phyloP scores from a whole-genome alignment of 495 filamentous ascomycete genomes.

The Xylaria telfairii region DNA sequence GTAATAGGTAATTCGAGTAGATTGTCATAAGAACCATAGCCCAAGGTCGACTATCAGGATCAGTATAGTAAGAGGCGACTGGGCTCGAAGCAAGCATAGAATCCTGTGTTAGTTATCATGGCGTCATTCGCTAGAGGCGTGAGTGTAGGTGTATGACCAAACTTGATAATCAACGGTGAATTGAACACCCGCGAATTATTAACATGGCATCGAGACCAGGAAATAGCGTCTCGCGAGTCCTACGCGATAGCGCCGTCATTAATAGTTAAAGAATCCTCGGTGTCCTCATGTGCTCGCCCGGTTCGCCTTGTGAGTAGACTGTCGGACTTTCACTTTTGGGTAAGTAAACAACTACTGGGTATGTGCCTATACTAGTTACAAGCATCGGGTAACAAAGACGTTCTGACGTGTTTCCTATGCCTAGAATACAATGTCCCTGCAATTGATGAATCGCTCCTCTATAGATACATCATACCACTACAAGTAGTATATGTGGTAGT shows the following conservation, averaged over 20 bases:
- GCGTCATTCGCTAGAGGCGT: background rate
- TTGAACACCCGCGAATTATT: background rate
- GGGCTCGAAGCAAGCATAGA: background rate
- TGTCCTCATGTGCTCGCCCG: constrained; percentile 15
- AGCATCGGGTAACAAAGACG: background rate
- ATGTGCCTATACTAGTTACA: constrained; percentile 3
- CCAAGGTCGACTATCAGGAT: background rate
- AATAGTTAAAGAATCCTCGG: constrained; percentile 13
- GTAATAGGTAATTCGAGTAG: background rate
- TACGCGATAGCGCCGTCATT: constrained; percentile 1
- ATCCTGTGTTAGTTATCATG: background rate
- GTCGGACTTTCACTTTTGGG: constrained; percentile 23
- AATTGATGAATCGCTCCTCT: background rate
- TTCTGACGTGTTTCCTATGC: background rate
- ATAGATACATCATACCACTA: background rate
- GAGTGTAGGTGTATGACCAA: background rate
- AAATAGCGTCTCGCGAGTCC: constrained; percentile 7
- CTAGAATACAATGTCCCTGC: background rate
- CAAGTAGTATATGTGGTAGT: background rate
- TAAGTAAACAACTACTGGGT: constrained; percentile 7
- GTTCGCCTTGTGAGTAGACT: background rate
- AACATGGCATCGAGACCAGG: background rate
- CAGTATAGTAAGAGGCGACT: background rate
- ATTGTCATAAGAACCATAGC: background rate
- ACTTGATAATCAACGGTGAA: background rate